Conservation (phyloP, 768 basidiomycete genomes). For the Amanita brunnescens region DNA sequence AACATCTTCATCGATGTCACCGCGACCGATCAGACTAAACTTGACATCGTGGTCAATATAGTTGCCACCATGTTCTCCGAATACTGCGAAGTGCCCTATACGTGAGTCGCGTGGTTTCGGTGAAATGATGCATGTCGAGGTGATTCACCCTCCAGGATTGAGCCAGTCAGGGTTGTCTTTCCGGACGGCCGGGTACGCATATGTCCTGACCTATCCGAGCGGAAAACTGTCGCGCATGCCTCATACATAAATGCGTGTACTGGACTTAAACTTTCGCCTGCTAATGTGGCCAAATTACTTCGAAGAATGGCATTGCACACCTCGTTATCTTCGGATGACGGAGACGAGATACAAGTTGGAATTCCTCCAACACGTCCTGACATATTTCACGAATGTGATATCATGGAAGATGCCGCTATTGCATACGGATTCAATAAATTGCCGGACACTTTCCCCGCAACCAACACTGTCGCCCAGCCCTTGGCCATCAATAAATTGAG, state of each 20-base stretch:
- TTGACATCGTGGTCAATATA: constrained; percentile 92
- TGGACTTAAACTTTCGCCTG: constrained; percentile 61
- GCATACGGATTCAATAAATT: constrained; percentile 98
- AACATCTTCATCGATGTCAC: constrained; percentile 98
- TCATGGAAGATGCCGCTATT: constrained; percentile 97
- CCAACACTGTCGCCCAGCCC: constrained; percentile 92
- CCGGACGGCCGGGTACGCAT: constrained; percentile 70
- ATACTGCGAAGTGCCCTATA: constrained; percentile 86
- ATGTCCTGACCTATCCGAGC: constrained; percentile 73
- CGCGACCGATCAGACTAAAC: constrained; percentile 93
- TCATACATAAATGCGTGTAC: constrained; percentile 97
- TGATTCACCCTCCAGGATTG: constrained; percentile 49
- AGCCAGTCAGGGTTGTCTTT: constrained; percentile 81
- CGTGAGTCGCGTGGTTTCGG: constrained; percentile 42
- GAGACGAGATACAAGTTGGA: constrained; percentile 65
- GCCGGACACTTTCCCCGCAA: constrained; percentile 83
- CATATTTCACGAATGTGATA: constrained; percentile 95
- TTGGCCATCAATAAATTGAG: constrained; percentile 82
- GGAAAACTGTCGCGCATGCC: constrained; percentile 62
- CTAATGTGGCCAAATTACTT: constrained; percentile 65
- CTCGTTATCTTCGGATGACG: constrained; percentile 39
- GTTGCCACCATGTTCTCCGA: constrained; percentile 97
- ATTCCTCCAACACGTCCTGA: constrained; percentile 96
- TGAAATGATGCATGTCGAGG: neutral
- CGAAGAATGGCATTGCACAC: constrained; percentile 75